phyloP scores from a whole-genome alignment of 2,329 filamentous ascomycete species.

The Cadophora sp. region DNA sequence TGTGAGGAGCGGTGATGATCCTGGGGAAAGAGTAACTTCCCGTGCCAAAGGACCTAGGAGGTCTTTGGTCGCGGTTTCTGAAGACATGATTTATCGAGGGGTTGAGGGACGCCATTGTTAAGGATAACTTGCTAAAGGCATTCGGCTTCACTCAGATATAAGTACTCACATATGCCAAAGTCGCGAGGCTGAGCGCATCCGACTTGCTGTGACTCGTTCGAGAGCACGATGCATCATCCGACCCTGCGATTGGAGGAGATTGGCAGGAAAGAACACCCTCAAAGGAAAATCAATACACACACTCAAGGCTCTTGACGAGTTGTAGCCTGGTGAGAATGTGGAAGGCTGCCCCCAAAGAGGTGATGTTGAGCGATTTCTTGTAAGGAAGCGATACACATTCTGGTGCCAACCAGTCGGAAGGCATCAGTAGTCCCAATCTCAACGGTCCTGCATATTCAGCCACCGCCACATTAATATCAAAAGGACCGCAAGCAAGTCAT shows the following conservation, averaged over 20 bases:
- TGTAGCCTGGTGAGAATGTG: not conserved
- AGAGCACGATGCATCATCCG: not conserved
- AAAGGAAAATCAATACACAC: not conserved
- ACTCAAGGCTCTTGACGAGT: not conserved
- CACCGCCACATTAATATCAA: slow-evolving; percentile 7
- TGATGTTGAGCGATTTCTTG: not conserved
- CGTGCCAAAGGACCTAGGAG: not conserved
- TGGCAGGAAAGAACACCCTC: not conserved
- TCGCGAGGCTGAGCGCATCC: not conserved
- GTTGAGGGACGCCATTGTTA: not conserved
- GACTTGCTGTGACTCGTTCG: not conserved
- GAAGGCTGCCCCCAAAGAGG: not conserved
- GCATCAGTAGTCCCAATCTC: not conserved
- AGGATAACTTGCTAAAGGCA: not conserved
- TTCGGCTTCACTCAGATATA: not conserved
- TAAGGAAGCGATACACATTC: slow-evolving; percentile 1
- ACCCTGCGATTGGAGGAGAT: not conserved
- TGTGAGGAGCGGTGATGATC: slow-evolving; percentile 1
- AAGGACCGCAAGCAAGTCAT: not conserved
- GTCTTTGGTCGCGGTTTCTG: not conserved
- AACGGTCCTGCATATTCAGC: not conserved
- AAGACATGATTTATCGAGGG: not conserved
- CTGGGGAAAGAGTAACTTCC: not conserved
- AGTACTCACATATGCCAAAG: not conserved
- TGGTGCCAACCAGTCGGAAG: not conserved